Evolutionary conservation across 805 yeast genomes (phyloP).

Genomic region (Ogataea thermomethanolica): DNA sequence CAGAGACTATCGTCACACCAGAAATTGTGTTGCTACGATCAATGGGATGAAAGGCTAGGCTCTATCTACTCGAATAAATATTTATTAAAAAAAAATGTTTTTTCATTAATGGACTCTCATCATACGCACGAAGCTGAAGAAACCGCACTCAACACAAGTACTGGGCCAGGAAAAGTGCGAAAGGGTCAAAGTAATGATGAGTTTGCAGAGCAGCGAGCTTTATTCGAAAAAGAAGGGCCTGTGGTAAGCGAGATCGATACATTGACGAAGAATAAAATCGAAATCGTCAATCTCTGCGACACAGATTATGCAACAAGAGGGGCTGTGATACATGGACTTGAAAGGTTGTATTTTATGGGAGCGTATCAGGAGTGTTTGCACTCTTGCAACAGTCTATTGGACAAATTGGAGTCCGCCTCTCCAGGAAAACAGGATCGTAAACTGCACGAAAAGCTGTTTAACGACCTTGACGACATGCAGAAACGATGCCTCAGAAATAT

Average conservation of each 20-base stretch:
- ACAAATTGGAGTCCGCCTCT: constrained; percentile 28
- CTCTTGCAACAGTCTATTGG: constrained; percentile 32
- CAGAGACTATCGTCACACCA: constrained; percentile 57
- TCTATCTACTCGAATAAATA: neutral
- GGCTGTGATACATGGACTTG: constrained; percentile 55
- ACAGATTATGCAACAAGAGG: constrained; percentile 53
- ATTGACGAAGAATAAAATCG: constrained; percentile 27
- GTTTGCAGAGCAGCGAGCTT: constrained; percentile 47
- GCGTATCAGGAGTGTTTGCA: constrained; percentile 51
- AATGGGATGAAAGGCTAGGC: constrained; percentile 47
- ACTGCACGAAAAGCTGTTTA: constrained; percentile 46
- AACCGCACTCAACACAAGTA: constrained; percentile 42
- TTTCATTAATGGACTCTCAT: constrained; percentile 6
- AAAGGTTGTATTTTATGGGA: constrained; percentile 55
- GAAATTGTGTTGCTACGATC: constrained; percentile 69
- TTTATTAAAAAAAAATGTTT: neutral
- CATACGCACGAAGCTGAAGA: constrained; percentile 34
- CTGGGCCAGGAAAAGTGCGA: constrained; percentile 49
- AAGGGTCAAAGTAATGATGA: constrained; percentile 72
- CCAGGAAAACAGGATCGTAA: constrained; percentile 33
- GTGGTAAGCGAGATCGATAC: constrained; percentile 43
- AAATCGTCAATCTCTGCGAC: constrained; percentile 22
- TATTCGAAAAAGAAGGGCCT: constrained; percentile 58
- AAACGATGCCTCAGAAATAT: constrained; percentile 35
- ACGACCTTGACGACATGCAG: constrained; percentile 47